Percentiles rank a stretch among this genome's conserved stretches.
Conservation (phyloP, 306 rosid species). For the Pyrus betulifolia region DNA sequence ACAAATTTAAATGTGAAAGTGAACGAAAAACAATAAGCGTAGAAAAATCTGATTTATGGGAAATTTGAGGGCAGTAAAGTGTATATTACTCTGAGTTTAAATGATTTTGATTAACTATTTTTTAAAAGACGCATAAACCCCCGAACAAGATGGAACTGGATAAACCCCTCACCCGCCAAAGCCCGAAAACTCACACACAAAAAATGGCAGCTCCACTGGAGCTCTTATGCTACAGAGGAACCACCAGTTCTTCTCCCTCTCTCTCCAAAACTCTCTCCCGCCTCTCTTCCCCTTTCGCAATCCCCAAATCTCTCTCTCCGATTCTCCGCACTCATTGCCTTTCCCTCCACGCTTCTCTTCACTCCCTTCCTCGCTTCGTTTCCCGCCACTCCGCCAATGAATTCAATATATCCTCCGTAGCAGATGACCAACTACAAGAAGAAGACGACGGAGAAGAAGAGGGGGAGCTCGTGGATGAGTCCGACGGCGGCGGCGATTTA, state of each 20-base stretch:
- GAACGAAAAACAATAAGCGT: too few relatives aligned
- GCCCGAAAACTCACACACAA: background rate
- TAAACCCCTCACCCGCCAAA: background rate
- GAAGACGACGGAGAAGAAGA: constrained; percentile 16
- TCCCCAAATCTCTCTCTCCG: background rate
- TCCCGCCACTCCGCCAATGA: constrained; percentile 16
- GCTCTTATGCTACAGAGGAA: constrained; percentile 1
- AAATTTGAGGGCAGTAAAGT: too few relatives aligned
- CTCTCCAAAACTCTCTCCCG: constrained; percentile 9
- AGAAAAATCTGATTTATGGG: too few relatives aligned
- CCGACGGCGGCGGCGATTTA: constrained; percentile 14
- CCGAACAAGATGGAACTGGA: background rate
- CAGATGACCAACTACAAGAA: constrained; percentile 2
- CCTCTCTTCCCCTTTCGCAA: background rate
- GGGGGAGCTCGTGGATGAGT: constrained; percentile 16
- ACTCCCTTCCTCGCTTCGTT: constrained; percentile 21
- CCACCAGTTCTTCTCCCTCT: background rate
- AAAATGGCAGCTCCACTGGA: constrained; percentile 9
- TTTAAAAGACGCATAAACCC: background rate
- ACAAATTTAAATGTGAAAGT: too few relatives aligned
- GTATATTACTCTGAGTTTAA: too few relatives aligned
- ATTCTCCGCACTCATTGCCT: background rate
- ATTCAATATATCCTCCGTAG: background rate
- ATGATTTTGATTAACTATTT: too few relatives aligned
- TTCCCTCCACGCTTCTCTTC: background rate